A percentile compares a stretch with the other conserved stretches of the same genome.
Evolutionary conservation across 2,329 filamentous ascomycete genomes (phyloP).

Genomic region (Herpotrichia juniperi): DNA sequence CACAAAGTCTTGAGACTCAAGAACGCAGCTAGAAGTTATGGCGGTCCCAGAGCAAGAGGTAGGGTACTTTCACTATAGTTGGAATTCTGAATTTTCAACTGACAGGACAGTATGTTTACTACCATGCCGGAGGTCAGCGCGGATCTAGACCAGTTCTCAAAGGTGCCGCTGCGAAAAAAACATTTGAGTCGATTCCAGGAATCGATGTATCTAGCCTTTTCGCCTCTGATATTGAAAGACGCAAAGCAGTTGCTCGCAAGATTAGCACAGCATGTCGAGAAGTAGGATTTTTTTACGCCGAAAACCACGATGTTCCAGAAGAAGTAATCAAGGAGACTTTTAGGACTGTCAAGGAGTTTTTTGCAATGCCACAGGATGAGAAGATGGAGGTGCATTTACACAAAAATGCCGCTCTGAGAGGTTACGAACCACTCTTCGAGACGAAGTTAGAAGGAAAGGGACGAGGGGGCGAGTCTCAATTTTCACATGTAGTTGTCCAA

Average conservation of each 20-base stretch:
- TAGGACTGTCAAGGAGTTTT: constrained; percentile 35
- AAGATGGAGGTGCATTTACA: constrained; percentile 47
- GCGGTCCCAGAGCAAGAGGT: constrained; percentile 1
- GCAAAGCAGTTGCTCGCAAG: constrained; percentile 47
- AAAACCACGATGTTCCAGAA: constrained; percentile 34
- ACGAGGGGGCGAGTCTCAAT: constrained; percentile 26
- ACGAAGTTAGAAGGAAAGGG: constrained; percentile 39
- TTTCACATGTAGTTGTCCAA: background rate
- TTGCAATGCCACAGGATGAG: constrained; percentile 34
- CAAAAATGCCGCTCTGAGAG: constrained; percentile 43
- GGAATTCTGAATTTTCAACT: background rate
- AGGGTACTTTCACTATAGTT: background rate
- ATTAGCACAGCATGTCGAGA: constrained; percentile 44
- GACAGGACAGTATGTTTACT: constrained; percentile 11
- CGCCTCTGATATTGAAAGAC: constrained; percentile 41
- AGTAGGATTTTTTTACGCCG: constrained; percentile 55
- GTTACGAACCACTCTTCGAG: constrained; percentile 45
- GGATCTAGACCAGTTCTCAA: constrained; percentile 13
- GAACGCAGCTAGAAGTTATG: too few relatives aligned
- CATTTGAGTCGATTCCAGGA: constrained; percentile 29
- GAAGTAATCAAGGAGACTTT: constrained; percentile 24
- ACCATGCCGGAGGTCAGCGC: constrained; percentile 11
- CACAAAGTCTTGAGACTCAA: too few relatives aligned
- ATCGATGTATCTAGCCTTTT: constrained; percentile 53
- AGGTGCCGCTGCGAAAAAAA: constrained; percentile 9